A percentile compares a stretch with the other conserved stretches of the same genome.
Evolutionary conservation across 495 filamentous ascomycete genomes (phyloP).

Genomic region (Daldinia caldariorum): DNA sequence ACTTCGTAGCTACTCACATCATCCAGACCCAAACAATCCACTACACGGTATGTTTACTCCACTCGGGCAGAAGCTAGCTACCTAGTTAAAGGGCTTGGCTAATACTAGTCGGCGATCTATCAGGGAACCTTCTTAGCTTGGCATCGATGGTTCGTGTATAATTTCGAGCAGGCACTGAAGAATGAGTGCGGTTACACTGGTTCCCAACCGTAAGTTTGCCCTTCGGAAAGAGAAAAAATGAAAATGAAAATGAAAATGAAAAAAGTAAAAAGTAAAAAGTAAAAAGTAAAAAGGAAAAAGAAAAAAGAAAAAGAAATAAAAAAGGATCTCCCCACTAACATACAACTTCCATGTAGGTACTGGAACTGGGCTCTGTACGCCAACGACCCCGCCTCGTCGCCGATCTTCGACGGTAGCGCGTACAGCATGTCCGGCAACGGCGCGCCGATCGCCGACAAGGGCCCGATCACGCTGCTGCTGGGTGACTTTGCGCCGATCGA

Average conservation of each 20-base stretch:
- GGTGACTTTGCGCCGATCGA: conserved; percentile 47
- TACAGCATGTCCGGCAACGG: conserved; percentile 73
- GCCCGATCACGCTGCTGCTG: conserved; percentile 38
- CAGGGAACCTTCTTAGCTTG: conserved; percentile 73
- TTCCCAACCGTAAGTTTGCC: conserved; percentile 58
- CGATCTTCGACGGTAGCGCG: conserved; percentile 70
- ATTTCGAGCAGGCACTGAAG: conserved; percentile 72
- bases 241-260: too few species aligned
- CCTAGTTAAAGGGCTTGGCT: neutral
- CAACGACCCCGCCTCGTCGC: conserved; percentile 61
- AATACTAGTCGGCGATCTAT: conserved; percentile 6
- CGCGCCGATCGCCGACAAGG: conserved; percentile 51
- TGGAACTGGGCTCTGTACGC: conserved; percentile 72
- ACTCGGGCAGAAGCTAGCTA: conserved; percentile 9
- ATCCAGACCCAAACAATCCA: conserved; percentile 70
- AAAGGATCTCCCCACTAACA: too few species aligned
- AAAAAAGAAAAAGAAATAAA: too few species aligned
- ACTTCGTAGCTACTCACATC: conserved; percentile 76
- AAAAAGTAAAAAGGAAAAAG: too few species aligned
- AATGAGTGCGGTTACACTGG: conserved; percentile 78
- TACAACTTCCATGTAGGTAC: conserved; percentile 49
- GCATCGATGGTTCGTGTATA: conserved; percentile 73
- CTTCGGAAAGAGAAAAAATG: too few species aligned
- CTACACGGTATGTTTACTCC: conserved; percentile 53
- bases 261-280: too few species aligned